Conservation (phyloP, 345 rosid species). For the Eucalyptus erythrocorys region DNA sequence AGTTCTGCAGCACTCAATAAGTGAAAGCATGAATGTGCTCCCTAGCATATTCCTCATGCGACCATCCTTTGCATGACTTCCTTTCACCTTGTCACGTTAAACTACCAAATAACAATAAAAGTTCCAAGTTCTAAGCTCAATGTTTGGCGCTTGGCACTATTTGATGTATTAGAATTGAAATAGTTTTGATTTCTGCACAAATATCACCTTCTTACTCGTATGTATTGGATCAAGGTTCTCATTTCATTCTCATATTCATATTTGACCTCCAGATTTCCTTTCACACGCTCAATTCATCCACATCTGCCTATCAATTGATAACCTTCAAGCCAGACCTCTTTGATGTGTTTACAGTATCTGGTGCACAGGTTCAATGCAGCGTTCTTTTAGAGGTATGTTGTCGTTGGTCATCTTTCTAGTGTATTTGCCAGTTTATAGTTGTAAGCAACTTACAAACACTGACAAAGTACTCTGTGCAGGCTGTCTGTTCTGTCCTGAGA, state of each 20-base stretch:
- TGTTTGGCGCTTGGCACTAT: background rate
- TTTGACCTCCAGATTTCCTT: constrained; percentile 34
- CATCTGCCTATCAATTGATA: constrained; percentile 62
- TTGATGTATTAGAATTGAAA: background rate
- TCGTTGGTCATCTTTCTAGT: background rate
- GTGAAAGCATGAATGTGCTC: rapidly evolving
- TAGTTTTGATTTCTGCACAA: rapidly evolving
- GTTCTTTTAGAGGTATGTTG: constrained; percentile 53
- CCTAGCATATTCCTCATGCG: background rate
- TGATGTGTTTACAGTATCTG: constrained; percentile 37
- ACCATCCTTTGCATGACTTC: background rate
- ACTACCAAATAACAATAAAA: background rate
- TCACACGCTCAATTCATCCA: constrained; percentile 62
- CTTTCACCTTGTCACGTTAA: rapidly evolving
- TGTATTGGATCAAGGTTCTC: background rate
- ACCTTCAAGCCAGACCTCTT: constrained; percentile 55
- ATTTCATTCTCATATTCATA: background rate
- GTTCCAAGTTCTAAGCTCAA: background rate
- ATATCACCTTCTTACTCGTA: background rate
- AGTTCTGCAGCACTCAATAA: rapidly evolving
- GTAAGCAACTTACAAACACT: background rate
- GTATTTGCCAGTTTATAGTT: background rate
- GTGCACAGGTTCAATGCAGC: constrained; percentile 48
- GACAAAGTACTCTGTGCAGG: constrained; percentile 17
- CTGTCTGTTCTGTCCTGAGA: constrained; percentile 71